Evolutionary conservation across 306 rosid genomes (phyloP), one percentile per base, ranked within the genome.

Genomic region (Inga leiocalycina): DNA sequence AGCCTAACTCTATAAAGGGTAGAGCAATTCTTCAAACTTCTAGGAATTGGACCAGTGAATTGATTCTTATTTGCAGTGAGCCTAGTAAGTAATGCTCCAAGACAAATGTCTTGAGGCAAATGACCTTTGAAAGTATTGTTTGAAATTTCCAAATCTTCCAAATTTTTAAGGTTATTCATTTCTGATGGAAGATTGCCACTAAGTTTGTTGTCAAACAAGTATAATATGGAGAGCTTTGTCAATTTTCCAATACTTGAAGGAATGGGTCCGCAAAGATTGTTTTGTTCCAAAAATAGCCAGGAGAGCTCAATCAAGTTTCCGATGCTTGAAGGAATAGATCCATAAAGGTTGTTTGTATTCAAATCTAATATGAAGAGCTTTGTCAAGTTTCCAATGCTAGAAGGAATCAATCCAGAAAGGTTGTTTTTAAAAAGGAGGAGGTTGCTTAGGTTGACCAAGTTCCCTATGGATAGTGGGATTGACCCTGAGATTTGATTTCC

Each of bases 141-240:
- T 19, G 2, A 0, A 54, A 54, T 19, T 16, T 4, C 0, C 24
- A 54, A 17, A 24, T 1, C 0, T 52, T 1, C 22, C 22, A 19
- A 52, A 5, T 17, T 52, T 0, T 3, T 52, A 6, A 52, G 59
- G 22, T 54, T 54, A 17, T 54, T 54, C 22, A 54, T 54, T 54
- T 54, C 24, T 6, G 8, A 17, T 6, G 22, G 22, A 54, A 54
- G 10, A 54, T 16, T 16, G 61, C 61, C 61, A 19, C 61, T 54
- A 19, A 54, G n/a, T 1, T 54, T 54, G 22, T 54, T 54, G 1
- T 54, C 10, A 17, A 0, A 0, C 22, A 54, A 19, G 1, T 0
- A 0, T 17, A 54, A 2, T 0, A 1, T 0, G 61, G 2, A 0
- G 61, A 54, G 61, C n/a, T 54, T 5, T 4, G 22, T 15, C 59